A percentile compares a stretch with the other conserved stretches of the same genome.
Conservation (phyloP, 805 yeast genomes). For the Yamadazyma nakazawae region DNA sequence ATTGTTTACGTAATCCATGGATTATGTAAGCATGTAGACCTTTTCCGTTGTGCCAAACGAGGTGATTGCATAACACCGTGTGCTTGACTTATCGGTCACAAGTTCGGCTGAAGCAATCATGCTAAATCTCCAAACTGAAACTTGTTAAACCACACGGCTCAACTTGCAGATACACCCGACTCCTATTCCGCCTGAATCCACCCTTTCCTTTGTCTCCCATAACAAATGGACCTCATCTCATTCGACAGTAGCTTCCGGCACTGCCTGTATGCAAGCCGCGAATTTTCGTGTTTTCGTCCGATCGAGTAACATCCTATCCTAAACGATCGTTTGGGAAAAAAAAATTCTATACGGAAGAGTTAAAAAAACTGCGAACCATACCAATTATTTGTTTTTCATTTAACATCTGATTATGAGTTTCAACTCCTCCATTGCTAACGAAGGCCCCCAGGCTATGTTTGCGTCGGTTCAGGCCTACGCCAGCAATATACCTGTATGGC, state of each 20-base stretch:
- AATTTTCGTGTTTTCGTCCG: neutral
- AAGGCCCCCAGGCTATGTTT: neutral
- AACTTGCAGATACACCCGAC: no score
- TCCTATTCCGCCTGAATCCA: no score
- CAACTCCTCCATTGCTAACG: neutral
- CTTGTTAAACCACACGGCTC: no score
- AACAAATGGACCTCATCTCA: neutral
- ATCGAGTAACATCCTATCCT: constrained; percentile 4
- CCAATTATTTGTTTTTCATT: neutral
- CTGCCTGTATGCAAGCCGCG: neutral
- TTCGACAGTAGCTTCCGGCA: neutral
- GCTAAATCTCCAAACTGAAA: no score
- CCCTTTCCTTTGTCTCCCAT: neutral
- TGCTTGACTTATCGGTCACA: no score
- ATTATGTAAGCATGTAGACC: no score
- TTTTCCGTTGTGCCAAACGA: no score
- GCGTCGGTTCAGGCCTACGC: neutral
- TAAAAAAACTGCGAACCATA: neutral
- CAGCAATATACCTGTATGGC: constrained; percentile 24
- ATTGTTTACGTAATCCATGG: no score
- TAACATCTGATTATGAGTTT: constrained; percentile 1
- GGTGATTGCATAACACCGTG: no score
- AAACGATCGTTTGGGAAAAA: constrained; percentile 14
- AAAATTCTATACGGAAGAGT: neutral
- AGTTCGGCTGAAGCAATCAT: no score